Evolutionary conservation across 2,329 filamentous ascomycete species (phyloP).

Genomic region (Epichloe amarillans): DNA sequence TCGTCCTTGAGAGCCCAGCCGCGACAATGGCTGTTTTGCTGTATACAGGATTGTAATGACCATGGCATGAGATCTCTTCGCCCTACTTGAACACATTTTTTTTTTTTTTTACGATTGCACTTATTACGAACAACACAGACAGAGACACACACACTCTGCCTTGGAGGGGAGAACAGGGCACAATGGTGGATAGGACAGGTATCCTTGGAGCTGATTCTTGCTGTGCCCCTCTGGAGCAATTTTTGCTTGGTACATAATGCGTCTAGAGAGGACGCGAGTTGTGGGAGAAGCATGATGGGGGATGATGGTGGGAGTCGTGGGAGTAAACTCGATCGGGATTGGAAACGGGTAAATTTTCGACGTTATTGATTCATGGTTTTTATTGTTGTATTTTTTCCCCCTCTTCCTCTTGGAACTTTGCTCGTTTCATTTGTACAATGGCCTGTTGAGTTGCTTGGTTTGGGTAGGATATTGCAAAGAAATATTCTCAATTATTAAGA

Average conservation of each 20-base stretch:
- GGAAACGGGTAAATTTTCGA: conserved; percentile 4
- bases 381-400: conserved; percentile 1
- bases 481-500: conserved; percentile 7
- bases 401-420: not conserved
- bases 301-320: conserved; percentile 3
- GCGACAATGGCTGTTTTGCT: not conserved
- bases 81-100: conserved; percentile 21
- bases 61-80: conserved; percentile 9
- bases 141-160: not conserved
- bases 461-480: conserved; percentile 13
- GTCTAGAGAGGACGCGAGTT: conserved; percentile 1
- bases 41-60: conserved; percentile 27
- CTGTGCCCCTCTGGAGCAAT: not conserved
- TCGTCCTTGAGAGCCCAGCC: not conserved
- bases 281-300: conserved; percentile 1
- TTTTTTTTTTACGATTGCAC: conserved; percentile 20
- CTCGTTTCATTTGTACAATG: not conserved
- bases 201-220: conserved; percentile 1
- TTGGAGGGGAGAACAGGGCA: conserved; percentile 2
- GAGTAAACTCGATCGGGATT: conserved; percentile 2
- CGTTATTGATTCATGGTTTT: not conserved
- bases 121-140: conserved; percentile 13
- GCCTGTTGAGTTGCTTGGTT: conserved; percentile 7
- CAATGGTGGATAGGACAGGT: conserved; percentile 4
- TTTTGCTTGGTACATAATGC: conserved; percentile 8